A percentile compares a stretch with the other conserved stretches of the same genome.
phyloP scores from a whole-genome alignment of 1,284 basidiomycete species.

The Boletellus deceptivus region DNA sequence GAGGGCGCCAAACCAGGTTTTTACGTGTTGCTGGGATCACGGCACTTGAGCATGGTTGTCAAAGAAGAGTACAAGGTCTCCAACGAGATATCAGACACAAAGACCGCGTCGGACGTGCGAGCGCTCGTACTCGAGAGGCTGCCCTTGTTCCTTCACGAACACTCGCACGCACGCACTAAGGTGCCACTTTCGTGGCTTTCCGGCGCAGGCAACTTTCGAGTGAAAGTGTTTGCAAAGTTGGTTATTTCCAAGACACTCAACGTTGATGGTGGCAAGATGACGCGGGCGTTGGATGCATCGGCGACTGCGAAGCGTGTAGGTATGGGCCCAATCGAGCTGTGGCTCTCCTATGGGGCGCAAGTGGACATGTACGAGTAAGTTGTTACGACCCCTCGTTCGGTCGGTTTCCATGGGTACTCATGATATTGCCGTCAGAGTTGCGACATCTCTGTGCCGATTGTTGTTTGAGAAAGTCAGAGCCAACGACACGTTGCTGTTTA shows the following conservation, averaged over 20 bases:
- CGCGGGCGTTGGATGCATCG: conserved; percentile 66
- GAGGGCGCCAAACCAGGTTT: conserved; percentile 46
- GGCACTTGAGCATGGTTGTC: conserved; percentile 68
- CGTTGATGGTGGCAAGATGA: conserved; percentile 47
- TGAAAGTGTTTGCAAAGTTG: conserved; percentile 63
- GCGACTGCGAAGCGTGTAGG: conserved; percentile 65
- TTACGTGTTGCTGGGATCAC: conserved; percentile 67
- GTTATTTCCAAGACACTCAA: conserved; percentile 59
- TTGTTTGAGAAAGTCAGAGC: conserved; percentile 74
- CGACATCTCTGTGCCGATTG: conserved; percentile 73
- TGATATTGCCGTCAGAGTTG: conserved; percentile 50
- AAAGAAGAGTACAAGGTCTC: conserved; percentile 71
- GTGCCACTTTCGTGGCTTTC: conserved; percentile 77
- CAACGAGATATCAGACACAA: conserved; percentile 50
- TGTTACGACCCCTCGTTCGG: neutral
- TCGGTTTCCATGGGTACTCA: neutral
- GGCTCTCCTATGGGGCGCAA: no score
- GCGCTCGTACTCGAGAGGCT: conserved; percentile 81
- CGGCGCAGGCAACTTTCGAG: conserved; percentile 68
- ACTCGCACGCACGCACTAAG: conserved; percentile 68
- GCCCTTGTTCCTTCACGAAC: conserved; percentile 90
- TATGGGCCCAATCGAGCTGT: conserved; percentile 41
- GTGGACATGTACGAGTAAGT: conserved; percentile 51
- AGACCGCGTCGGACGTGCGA: conserved; percentile 50
- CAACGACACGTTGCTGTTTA: conserved; percentile 84